These are phyloP conservation scores for Aspergillus sp. DNA, from an alignment of 2,329 filamentous ascomycete species.

Conservation along the genomic window DNA sequence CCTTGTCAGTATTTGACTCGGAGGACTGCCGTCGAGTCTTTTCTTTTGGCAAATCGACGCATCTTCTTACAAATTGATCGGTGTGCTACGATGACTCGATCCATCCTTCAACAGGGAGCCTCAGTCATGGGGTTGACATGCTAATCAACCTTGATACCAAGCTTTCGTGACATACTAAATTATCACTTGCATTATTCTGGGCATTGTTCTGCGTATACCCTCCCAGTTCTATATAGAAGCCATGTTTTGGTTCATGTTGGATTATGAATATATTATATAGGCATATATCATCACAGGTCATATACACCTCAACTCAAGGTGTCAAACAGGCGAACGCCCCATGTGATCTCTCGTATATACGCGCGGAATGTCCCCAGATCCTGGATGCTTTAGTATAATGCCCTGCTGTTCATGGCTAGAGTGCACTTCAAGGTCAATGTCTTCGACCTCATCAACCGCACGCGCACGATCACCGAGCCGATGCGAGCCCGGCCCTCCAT, in stretches of 20 bases:
- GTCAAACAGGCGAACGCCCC: not conserved
- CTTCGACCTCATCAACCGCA: not conserved
- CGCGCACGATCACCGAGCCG: not conserved
- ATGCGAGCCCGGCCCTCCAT: not conserved
- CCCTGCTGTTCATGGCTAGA: not conserved
- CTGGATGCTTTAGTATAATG: not conserved
- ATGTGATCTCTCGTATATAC: slow-evolving; percentile 9
- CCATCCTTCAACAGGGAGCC: too few relatives aligned
- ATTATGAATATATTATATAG: not conserved
- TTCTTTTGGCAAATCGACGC: too few relatives aligned
- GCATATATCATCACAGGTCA: not conserved
- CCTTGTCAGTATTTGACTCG: too few relatives aligned
- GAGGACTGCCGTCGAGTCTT: too few relatives aligned
- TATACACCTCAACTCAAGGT: not conserved
- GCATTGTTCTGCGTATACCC: not conserved
- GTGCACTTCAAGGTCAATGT: slow-evolving; percentile 4
- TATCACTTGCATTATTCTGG: not conserved
- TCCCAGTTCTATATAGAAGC: not conserved
- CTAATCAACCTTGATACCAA: too few relatives aligned
- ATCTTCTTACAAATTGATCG: too few relatives aligned
- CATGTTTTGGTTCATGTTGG: not conserved
- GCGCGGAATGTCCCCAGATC: not conserved
- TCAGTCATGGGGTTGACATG: too few relatives aligned
- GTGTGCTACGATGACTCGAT: too few relatives aligned
- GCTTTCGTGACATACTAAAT: not conserved